Evolutionary conservation across 2,329 filamentous ascomycete species (phyloP).

Genomic region (Fusarium phyllophilum): DNA sequence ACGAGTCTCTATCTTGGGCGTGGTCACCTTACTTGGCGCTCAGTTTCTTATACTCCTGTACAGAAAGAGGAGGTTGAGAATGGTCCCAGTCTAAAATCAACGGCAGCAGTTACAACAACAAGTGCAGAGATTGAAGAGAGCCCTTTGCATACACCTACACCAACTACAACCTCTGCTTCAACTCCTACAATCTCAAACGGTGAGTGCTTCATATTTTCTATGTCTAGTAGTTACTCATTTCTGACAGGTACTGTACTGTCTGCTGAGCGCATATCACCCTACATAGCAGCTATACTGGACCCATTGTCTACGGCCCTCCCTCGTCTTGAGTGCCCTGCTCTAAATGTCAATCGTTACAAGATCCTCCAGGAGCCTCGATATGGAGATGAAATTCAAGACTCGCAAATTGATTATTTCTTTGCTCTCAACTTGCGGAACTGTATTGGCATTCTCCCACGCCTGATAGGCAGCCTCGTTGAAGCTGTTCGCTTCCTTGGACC

Average conservation of each 20-base stretch:
- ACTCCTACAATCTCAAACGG: constrained; percentile 15
- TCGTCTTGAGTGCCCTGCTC: constrained; percentile 45
- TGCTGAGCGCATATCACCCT: constrained; percentile 33
- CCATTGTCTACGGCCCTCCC: constrained; percentile 34
- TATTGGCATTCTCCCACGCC: constrained; percentile 57
- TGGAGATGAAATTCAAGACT: neutral
- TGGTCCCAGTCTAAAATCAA: neutral
- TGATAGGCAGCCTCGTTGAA: constrained; percentile 63
- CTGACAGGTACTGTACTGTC: constrained; percentile 47
- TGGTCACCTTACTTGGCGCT: constrained; percentile 15
- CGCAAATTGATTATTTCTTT: constrained; percentile 57
- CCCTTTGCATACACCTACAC: neutral
- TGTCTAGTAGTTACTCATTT: neutral
- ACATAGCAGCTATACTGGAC: constrained; percentile 46
- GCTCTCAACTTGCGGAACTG: constrained; percentile 62
- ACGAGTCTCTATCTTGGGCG: constrained; percentile 35
- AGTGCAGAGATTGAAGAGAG: neutral
- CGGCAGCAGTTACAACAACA: neutral
- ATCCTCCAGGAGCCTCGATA: constrained; percentile 18
- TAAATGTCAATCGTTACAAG: constrained; percentile 36
- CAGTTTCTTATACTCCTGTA: constrained; percentile 9
- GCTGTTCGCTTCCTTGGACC: constrained; percentile 61
- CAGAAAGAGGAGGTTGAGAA: neutral
- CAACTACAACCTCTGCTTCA: neutral
- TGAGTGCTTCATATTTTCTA: neutral